phyloP scores from a whole-genome alignment of 2,329 filamentous ascomycete species.

The Xylariaceae sp. region DNA sequence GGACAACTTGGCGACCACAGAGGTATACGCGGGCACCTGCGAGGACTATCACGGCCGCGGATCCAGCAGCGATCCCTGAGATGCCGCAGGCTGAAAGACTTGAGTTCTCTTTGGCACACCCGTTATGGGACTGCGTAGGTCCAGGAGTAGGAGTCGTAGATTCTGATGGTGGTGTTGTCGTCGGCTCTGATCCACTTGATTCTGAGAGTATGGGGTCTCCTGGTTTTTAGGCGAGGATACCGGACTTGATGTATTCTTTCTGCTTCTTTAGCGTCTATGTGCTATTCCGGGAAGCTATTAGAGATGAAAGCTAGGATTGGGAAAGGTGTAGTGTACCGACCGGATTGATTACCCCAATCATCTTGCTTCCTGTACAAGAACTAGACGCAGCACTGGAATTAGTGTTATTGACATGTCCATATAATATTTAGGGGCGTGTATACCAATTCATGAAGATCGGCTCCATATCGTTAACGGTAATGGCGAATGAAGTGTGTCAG shows the following conservation, averaged over 20 bases:
- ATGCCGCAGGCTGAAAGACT: constrained; percentile 56
- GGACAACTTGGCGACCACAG: constrained; percentile 50
- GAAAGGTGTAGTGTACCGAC: neutral
- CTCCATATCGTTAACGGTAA: constrained; percentile 12
- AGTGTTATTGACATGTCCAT: neutral
- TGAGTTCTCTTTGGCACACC: neutral
- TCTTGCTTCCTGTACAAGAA: constrained; percentile 10
- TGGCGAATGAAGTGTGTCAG: neutral
- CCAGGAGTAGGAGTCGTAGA: constrained; percentile 21
- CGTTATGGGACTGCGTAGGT: neutral
- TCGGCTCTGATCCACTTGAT: neutral
- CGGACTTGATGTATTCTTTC: neutral
- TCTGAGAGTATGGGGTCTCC: constrained; percentile 3
- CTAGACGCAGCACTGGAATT: neutral
- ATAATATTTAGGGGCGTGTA: neutral
- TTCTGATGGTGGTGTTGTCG: neutral
- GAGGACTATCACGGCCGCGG: constrained; percentile 50
- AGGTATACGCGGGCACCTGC: constrained; percentile 55
- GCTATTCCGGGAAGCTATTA: neutral
- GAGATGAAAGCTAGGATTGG: neutral
- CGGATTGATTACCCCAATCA: constrained; percentile 22
- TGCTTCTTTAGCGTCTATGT: constrained; percentile 8
- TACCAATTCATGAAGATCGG: constrained; percentile 21
- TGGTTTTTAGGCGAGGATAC: neutral
- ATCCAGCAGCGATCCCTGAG: constrained; percentile 64